A percentile compares a stretch with the other conserved stretches of the same genome.
Evolutionary conservation across 75 land plant genomes (phyloP).

Genomic region (Gnetum montanum): DNA sequence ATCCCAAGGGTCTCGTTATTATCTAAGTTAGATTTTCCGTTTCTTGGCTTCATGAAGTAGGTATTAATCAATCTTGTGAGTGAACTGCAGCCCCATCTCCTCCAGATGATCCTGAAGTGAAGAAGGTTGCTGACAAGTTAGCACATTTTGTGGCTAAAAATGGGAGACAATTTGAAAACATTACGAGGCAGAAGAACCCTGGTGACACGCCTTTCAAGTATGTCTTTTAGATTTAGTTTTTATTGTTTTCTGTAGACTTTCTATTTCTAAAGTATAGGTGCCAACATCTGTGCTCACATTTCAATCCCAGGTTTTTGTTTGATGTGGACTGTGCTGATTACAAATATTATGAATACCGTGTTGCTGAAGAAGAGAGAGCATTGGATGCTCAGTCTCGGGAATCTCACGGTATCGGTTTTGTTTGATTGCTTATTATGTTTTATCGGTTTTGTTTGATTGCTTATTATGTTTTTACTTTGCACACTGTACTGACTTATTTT

Average conservation of each 20-base stretch:
- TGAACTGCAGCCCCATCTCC: conserved; percentile 81
- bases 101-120: conserved; percentile 81
- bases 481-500: no score
- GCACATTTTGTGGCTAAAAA: conserved; percentile 97
- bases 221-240: conserved; percentile 11
- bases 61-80: conserved; percentile 89
- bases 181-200: conserved; percentile 92
- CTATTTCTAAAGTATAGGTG: neutral
- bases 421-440: no score
- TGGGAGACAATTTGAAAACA: conserved; percentile 92
- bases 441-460: no score
- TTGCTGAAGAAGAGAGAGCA: conserved; percentile 67
- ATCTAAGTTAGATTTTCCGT: conserved; percentile 28
- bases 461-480: no score
- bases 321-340: conserved; percentile 77
- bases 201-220: conserved; percentile 95
- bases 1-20: neutral
- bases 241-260: neutral
- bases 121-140: conserved; percentile 92
- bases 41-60: conserved; percentile 54
- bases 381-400: conserved; percentile 33
- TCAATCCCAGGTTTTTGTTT: conserved; percentile 67
- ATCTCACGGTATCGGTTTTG: conserved; percentile 16
- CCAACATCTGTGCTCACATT: neutral
- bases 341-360: conserved; percentile 84